These are phyloP conservation scores for Rhizophagus sp. DNA, from an alignment of 192 early-diverging fungal species.

Conservation along the genomic window DNA sequence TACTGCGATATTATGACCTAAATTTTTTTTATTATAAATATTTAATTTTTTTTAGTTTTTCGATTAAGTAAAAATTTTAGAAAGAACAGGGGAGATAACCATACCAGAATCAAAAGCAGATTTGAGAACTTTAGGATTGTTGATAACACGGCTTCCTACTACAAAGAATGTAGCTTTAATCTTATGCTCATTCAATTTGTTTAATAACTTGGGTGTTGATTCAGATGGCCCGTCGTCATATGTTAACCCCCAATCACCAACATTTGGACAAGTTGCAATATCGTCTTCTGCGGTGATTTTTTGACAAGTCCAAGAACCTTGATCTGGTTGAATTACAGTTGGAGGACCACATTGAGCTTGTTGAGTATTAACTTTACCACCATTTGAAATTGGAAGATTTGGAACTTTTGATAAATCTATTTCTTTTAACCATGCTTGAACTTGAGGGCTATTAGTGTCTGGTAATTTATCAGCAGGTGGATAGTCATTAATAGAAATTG, in stretches of 20 bases:
- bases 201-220: slow-evolving; percentile 45
- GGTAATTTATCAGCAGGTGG: slow-evolving; percentile 34
- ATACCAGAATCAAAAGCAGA: slow-evolving; percentile 38
- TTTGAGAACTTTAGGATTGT: slow-evolving; percentile 45
- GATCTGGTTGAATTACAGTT: slow-evolving; percentile 36
- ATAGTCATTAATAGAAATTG: slow-evolving; percentile 6
- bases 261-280: slow-evolving; percentile 48
- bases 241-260: slow-evolving; percentile 57
- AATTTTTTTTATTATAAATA: neutral
- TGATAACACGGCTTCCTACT: slow-evolving; percentile 52
- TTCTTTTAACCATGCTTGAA: slow-evolving; percentile 43
- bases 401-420: slow-evolving; percentile 39
- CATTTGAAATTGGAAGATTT: slow-evolving; percentile 38
- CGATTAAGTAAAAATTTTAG: neutral
- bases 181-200: slow-evolving; percentile 41
- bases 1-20: slow-evolving; percentile 59
- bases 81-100: neutral
- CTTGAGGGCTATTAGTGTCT: slow-evolving; percentile 34
- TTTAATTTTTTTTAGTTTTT: neutral
- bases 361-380: slow-evolving; percentile 26
- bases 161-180: slow-evolving; percentile 59
- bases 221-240: slow-evolving; percentile 60
- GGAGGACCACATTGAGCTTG: slow-evolving; percentile 12
- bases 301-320: slow-evolving; percentile 58
- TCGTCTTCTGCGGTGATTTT: slow-evolving; percentile 42